Conservation (phyloP, 441 rosid genomes). For the Corymbia calophylla region DNA sequence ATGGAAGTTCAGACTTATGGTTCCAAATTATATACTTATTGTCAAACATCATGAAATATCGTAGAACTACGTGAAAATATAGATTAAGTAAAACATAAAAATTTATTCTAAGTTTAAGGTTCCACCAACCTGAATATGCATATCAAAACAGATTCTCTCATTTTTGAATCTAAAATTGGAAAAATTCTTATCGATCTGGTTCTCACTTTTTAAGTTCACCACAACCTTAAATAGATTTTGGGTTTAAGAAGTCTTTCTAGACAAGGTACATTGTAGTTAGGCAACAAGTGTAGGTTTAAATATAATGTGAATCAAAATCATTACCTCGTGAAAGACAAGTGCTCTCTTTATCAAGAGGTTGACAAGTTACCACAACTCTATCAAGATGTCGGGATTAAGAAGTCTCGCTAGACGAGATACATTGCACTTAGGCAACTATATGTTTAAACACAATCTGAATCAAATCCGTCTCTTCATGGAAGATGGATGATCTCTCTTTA, state of each 20-base stretch:
- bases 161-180: no score
- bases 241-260: background rate
- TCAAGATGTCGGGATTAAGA: fast-evolving
- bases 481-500: background rate
- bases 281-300: background rate
- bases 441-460: background rate
- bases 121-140: no score
- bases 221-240: background rate
- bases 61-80: no score
- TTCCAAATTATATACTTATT: no score
- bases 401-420: background rate
- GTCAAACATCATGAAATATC: no score
- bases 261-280: background rate
- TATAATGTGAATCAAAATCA: background rate
- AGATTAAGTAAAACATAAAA: no score
- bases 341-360: background rate
- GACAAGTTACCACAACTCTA: no score
- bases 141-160: no score
- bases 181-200: fast-evolving
- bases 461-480: background rate
- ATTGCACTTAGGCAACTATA: fast-evolving
- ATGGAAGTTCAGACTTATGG: no score
- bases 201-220: no score
- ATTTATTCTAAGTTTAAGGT: no score
- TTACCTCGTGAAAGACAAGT: fast-evolving